phyloP scores from a whole-genome alignment of 176 grass and related monocot genomes.

The Oryza glaberrima region DNA sequence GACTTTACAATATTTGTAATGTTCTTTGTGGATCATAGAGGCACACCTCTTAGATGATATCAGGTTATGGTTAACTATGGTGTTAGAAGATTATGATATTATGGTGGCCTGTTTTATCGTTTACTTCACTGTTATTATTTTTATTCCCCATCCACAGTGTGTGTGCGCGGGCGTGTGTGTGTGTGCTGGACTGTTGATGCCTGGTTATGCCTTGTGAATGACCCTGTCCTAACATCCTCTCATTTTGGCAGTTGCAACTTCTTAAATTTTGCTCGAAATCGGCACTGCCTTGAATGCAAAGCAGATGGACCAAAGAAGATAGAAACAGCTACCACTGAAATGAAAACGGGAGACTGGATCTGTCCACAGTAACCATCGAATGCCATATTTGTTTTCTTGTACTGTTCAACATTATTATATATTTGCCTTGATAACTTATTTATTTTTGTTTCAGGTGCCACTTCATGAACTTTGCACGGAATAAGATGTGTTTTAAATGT shows the following conservation, averaged over 20 bases:
- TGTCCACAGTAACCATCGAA: conserved; percentile 62
- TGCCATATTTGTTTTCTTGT: background rate
- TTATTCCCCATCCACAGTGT: too few relatives aligned
- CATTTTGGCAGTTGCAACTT: conserved; percentile 67
- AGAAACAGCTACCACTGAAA: conserved; percentile 40
- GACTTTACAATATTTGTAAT: background rate
- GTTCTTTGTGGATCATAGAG: background rate
- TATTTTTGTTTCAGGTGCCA: conserved; percentile 57
- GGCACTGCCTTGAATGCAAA: conserved; percentile 66
- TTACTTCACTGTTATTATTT: too few relatives aligned
- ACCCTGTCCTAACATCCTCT: background rate
- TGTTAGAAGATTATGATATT: too few relatives aligned
- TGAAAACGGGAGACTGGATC: conserved; percentile 94
- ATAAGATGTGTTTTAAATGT: conserved; percentile 77
- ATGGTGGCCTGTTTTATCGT: too few relatives aligned
- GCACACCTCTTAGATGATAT: background rate
- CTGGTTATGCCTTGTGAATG: conserved; percentile 12
- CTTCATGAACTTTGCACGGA: conserved; percentile 90
- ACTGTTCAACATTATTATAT: conserved; percentile 9
- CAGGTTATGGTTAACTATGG: background rate
- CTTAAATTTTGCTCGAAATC: conserved; percentile 79
- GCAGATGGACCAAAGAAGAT: conserved; percentile 63
- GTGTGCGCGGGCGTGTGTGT: background rate
- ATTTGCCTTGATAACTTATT: conserved; percentile 28
- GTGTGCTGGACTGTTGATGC: background rate